These are phyloP conservation scores for Bothriochloa decipiens DNA, from an alignment of 176 grass and related monocot species.

Conservation along the genomic window DNA sequence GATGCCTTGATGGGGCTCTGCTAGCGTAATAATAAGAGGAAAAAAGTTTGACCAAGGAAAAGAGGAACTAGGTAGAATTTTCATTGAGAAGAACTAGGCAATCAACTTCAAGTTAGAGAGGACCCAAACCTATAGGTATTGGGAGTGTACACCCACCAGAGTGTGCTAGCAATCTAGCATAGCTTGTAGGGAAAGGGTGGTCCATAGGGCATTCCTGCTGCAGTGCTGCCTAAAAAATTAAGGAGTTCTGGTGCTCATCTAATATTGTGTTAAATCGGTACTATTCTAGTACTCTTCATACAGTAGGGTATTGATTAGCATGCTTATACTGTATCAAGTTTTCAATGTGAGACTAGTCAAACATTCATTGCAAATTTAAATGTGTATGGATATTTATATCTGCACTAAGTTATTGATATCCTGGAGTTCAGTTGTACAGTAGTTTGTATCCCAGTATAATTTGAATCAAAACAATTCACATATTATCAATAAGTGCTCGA, in stretches of 20 bases:
- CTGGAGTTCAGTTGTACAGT: neutral
- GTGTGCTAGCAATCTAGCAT: neutral
- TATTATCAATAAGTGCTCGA: neutral
- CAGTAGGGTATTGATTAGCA: neutral
- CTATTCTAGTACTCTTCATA: constrained; percentile 1
- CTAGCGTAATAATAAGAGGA: neutral
- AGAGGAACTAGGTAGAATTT: neutral
- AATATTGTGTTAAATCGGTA: neutral
- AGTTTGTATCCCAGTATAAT: neutral
- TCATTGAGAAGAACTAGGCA: neutral
- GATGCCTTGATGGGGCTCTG: neutral
- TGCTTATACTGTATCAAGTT: constrained; percentile 15
- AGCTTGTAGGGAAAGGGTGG: neutral
- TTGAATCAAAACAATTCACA: neutral
- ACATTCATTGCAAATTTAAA: neutral
- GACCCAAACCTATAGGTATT: neutral
- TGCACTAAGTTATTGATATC: neutral
- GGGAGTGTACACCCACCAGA: neutral
- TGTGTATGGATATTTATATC: neutral
- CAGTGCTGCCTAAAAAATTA: neutral
- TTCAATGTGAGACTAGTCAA: neutral
- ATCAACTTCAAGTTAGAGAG: neutral
- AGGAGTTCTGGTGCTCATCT: neutral
- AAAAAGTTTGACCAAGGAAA: neutral
- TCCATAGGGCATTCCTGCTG: neutral